Evolutionary conservation across 768 basidiomycete genomes (phyloP).

Genomic region (Atractiella rhizophila): DNA sequence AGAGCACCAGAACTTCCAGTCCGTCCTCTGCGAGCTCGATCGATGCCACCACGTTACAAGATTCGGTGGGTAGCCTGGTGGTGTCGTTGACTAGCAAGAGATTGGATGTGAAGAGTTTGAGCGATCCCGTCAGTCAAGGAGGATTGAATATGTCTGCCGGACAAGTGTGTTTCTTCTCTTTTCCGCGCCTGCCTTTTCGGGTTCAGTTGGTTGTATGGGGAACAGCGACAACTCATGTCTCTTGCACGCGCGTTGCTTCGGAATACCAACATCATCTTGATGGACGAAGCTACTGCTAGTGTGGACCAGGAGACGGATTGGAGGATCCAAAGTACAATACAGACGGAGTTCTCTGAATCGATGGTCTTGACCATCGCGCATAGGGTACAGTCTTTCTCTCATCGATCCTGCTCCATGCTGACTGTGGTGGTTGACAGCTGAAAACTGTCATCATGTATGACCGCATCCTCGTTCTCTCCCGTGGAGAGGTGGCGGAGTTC

Average conservation of each 20-base stretch:
- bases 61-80: neutral
- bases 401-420: too few relatives aligned
- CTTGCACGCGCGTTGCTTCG: conserved; percentile 15
- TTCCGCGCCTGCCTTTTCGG: too few relatives aligned
- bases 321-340: conserved; percentile 41
- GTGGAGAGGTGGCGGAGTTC: conserved; percentile 49
- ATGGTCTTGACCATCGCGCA: neutral
- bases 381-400: too few relatives aligned
- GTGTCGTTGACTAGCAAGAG: too few relatives aligned
- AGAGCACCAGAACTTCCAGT: neutral
- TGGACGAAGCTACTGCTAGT: conserved; percentile 15
- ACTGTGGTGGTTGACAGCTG: conserved; percentile 6
- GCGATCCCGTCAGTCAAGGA: conserved; percentile 21
- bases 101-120: conserved; percentile 18
- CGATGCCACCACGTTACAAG: conserved; percentile 4
- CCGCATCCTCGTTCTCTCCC: conserved; percentile 22
- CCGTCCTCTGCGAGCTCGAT: neutral
- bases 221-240: too few relatives aligned
- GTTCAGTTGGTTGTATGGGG: too few relatives aligned
- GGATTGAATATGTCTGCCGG: conserved; percentile 25
- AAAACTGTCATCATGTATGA: conserved; percentile 16
- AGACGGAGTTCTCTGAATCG: neutral
- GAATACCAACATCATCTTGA: conserved; percentile 5
- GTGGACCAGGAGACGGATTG: conserved; percentile 48
- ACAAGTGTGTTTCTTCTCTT: conserved; percentile 15